Conservation (phyloP, 2,329 filamentous ascomycete genomes). For the Davidsoniella virescens region DNA sequence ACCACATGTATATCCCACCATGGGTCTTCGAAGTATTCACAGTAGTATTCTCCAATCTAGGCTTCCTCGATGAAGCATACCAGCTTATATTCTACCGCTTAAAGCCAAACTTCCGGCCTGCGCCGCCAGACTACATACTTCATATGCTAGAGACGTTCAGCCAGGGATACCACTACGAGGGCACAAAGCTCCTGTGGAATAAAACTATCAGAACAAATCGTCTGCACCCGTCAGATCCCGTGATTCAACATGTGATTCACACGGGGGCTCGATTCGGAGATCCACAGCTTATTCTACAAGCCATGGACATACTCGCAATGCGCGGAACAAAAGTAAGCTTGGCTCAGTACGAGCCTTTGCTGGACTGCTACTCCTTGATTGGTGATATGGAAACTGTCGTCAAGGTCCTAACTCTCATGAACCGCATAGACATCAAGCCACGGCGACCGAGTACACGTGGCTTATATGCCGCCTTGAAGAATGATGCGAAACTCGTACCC, state of each 20-base stretch:
- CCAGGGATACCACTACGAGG: slow-evolving; percentile 42
- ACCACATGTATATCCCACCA: slow-evolving; percentile 36
- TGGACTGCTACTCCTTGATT: slow-evolving; percentile 48
- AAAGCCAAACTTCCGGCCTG: slow-evolving; percentile 17
- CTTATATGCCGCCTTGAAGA: slow-evolving; percentile 40
- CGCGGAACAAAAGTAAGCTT: slow-evolving; percentile 40
- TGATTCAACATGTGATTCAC: slow-evolving; percentile 52
- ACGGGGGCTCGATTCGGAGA: slow-evolving; percentile 56
- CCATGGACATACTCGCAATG: slow-evolving; percentile 47
- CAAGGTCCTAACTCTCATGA: slow-evolving; percentile 57
- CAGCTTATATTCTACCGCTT: slow-evolving; percentile 45
- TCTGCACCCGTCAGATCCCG: slow-evolving; percentile 36
- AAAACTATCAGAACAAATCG: slow-evolving; percentile 34
- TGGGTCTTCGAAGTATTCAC: slow-evolving; percentile 73
- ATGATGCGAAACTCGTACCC: slow-evolving; percentile 28
- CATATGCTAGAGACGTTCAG: slow-evolving; percentile 64
- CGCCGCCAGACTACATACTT: slow-evolving; percentile 43
- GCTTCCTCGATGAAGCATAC: slow-evolving; percentile 64
- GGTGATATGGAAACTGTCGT: slow-evolving; percentile 51
- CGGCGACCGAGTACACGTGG: slow-evolving; percentile 44
- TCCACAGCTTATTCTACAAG: slow-evolving; percentile 49
- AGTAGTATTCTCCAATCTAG: slow-evolving; percentile 52
- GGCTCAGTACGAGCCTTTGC: slow-evolving; percentile 65
- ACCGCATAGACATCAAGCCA: slow-evolving; percentile 40
- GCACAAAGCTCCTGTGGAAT: slow-evolving; percentile 57